phyloP scores from a whole-genome alignment of 2,329 filamentous ascomycete genomes.

The Ophiosphaerella narmari region DNA sequence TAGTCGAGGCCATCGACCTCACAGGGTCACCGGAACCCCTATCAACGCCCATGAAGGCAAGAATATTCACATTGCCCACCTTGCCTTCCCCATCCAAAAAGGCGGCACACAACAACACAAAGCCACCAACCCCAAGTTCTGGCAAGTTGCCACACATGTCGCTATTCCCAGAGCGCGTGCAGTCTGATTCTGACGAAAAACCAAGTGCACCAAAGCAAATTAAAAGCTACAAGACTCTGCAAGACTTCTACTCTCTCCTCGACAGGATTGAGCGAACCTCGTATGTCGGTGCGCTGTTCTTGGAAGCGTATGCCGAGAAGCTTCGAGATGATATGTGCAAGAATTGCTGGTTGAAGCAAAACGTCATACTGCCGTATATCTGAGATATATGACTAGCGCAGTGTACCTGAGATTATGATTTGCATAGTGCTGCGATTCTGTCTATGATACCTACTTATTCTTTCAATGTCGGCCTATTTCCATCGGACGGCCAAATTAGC shows the following conservation, averaged over 20 bases:
- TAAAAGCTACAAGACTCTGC: conserved; percentile 25
- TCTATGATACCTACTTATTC: background rate
- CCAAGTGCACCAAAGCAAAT: conserved; percentile 1
- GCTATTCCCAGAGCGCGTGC: background rate
- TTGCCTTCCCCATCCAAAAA: background rate
- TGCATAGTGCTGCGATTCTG: background rate
- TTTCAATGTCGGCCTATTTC: background rate
- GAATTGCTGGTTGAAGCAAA: conserved; percentile 30
- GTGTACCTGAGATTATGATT: background rate
- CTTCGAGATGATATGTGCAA: conserved; percentile 26
- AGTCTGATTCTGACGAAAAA: background rate
- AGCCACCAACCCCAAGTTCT: too few relatives aligned
- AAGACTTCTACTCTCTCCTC: conserved; percentile 33
- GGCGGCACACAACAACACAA: background rate
- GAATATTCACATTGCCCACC: conserved; percentile 1
- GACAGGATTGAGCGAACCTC: conserved; percentile 29
- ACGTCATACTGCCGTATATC: conserved; percentile 10
- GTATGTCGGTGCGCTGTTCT: conserved; percentile 21
- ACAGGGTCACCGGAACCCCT: conserved; percentile 19
- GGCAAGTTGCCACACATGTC: background rate
- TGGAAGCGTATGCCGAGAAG: conserved; percentile 34
- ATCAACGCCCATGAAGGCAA: background rate
- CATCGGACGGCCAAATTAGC: too few relatives aligned
- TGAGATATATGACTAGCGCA: background rate
- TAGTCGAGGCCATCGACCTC: conserved; percentile 3